phyloP scores from a whole-genome alignment of 176 grass and related monocot species.

The Thalia dealbata region DNA sequence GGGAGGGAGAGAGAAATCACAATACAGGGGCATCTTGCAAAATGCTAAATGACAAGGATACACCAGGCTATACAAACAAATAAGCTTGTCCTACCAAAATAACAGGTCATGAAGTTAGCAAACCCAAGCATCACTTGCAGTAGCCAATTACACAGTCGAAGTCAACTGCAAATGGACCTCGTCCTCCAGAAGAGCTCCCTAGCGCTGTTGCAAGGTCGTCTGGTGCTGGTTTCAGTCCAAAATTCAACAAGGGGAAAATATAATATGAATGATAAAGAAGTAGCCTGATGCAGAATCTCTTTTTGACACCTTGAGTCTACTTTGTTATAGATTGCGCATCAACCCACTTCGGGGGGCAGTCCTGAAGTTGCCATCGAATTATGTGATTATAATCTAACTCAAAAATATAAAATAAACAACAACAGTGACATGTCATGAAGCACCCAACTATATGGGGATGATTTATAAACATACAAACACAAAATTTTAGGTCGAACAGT shows the following conservation, averaged over 20 bases:
- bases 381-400: neutral
- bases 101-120: constrained; percentile 6
- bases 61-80: constrained; percentile 15
- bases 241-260: neutral
- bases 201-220: neutral
- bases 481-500: too few relatives aligned
- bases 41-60: neutral
- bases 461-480: too few relatives aligned
- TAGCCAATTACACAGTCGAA: neutral
- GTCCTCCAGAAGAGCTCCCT: neutral
- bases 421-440: neutral
- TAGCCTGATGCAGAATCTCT: constrained; percentile 5
- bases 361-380: constrained; percentile 26
- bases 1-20: neutral
- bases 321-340: constrained; percentile 64
- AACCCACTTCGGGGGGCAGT: constrained; percentile 49
- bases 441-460: neutral
- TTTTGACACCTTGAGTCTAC: neutral
- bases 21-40: neutral
- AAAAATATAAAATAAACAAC: constrained; percentile 7
- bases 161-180: constrained; percentile 2
- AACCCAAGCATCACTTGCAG: constrained; percentile 1
- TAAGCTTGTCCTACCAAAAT: constrained; percentile 6
- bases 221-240: neutral
- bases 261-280: neutral